phyloP scores from a whole-genome alignment of 2,329 filamentous ascomycete genomes.

The Fusarium odoratissimum region DNA sequence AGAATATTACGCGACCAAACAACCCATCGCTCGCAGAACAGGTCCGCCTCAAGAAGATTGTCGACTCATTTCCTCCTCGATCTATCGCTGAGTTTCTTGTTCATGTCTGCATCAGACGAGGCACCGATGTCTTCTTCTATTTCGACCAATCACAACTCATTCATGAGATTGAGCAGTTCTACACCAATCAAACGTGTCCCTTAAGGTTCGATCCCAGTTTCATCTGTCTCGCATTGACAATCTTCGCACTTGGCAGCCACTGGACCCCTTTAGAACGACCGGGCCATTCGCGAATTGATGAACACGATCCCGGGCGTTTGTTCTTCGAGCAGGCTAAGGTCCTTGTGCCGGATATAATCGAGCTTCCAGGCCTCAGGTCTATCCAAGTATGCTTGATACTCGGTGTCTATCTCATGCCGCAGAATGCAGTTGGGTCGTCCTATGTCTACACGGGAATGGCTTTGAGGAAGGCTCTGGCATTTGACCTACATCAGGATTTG shows the following conservation, averaged over 20 bases:
- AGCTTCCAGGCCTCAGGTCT: not conserved
- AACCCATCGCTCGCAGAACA: not conserved
- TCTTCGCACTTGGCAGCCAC: slow-evolving; percentile 6
- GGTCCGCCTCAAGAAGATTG: not conserved
- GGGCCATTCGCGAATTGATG: not conserved
- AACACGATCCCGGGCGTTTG: not conserved
- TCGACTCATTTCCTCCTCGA: not conserved
- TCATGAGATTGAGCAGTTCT: not conserved
- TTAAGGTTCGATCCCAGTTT: not conserved
- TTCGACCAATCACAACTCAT: not conserved
- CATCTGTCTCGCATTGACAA: not conserved
- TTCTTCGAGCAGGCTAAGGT: not conserved
- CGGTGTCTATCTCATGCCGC: not conserved
- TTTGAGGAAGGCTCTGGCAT: not conserved
- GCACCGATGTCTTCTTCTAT: not conserved
- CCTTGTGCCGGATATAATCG: not conserved
- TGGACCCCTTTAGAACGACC: not conserved
- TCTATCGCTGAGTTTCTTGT: not conserved
- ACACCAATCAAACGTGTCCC: not conserved
- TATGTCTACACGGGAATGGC: slow-evolving; percentile 1
- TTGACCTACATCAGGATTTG: not conserved
- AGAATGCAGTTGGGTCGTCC: not conserved
- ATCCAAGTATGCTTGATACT: not conserved
- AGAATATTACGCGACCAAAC: not conserved
- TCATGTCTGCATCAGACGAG: not conserved